Evolutionary conservation across 1,284 basidiomycete species (phyloP), one percentile per base, ranked within the genome.

Genomic region (Papiliotrema terrestris): DNA sequence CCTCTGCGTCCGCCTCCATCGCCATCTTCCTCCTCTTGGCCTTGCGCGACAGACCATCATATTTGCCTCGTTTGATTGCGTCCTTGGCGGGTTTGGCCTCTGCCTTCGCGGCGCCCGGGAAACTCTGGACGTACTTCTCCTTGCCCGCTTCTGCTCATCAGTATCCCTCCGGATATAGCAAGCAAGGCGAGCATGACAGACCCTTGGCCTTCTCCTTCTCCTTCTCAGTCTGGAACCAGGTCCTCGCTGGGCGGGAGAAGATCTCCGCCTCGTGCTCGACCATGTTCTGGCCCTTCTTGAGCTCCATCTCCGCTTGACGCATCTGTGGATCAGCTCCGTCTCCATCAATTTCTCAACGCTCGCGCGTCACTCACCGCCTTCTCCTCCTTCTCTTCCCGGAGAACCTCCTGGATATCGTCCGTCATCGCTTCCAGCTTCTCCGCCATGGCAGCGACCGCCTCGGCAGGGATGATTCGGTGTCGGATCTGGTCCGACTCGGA

Each of bases 191-290:
- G 20, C 14, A 14, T 37, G 37, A 67, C 80, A 57, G 62, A 93
- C 91, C 86, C 83, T 88, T 85, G 1, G 91, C 82, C 51, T 83
- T 83, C 55, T 82, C 78, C 77, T 91, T 98, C 64, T 97, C 92
- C 73, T 88, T 88, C 58, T 83, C 82, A 23, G 82, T 85, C 77
- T 98, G 95, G 83, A 99, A 99, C 96, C 96, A 99, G 14, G 94
- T 97, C 60, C 95, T 81, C 25, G 92, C 91, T 8, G 96, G 96
- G 49, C 95, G 82, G 35, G 89, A 86, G 74, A 87, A 91, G 66
- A 99, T 98, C 78, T 98, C 96, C n/a, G 83, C 84, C 73, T 90
- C 83, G 68, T 98, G 91, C 72, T 94, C 87, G 52, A 98, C 85
- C 83, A 98, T 86, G 73, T 99, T 99, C 75, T 96, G 85, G 37